A percentile compares a stretch with the other conserved stretches of the same genome.
Evolutionary conservation across 2,329 filamentous ascomycete genomes (phyloP).

Genomic region (Ophiostoma angusticollis): DNA sequence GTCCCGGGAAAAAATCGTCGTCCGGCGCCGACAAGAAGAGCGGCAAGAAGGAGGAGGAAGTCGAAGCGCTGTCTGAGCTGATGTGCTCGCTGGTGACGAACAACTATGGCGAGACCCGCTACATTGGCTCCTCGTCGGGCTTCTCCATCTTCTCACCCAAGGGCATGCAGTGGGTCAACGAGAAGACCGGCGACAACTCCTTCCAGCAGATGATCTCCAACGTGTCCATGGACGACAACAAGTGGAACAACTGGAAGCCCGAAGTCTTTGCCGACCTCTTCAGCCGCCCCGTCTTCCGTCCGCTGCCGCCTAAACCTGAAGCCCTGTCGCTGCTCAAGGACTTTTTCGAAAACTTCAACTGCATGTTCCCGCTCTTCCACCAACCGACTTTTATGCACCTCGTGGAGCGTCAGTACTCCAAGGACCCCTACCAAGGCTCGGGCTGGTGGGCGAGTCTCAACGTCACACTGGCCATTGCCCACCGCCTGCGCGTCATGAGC

Average conservation of each 20-base stretch:
- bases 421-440: slow-evolving; percentile 84
- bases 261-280: slow-evolving; percentile 93
- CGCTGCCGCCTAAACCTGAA: slow-evolving; percentile 74
- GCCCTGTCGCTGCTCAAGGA: slow-evolving; percentile 79
- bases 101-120: slow-evolving; percentile 85
- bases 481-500: slow-evolving; percentile 88
- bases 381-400: slow-evolving; percentile 98
- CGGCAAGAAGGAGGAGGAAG: slow-evolving; percentile 50
- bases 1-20: slow-evolving; percentile 1
- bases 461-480: slow-evolving; percentile 82
- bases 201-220: slow-evolving; percentile 92
- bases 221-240: slow-evolving; percentile 83
- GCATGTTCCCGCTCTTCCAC: slow-evolving; percentile 95
- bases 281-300: slow-evolving; percentile 68
- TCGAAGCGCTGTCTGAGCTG: slow-evolving; percentile 87
- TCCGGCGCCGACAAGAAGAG: slow-evolving; percentile 28
- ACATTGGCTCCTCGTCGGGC: slow-evolving; percentile 92
- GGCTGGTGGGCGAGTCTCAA: slow-evolving; percentile 99
- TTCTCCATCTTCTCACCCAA: slow-evolving; percentile 99
- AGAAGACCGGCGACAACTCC: slow-evolving; percentile 89
- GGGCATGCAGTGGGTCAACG: slow-evolving; percentile 96
- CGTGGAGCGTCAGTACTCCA: slow-evolving; percentile 84
- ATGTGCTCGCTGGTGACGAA: slow-evolving; percentile 98
- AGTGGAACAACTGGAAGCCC: slow-evolving; percentile 97
- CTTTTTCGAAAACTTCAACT: slow-evolving; percentile 98